Evolutionary conservation across 2,329 filamentous ascomycete species (phyloP), one percentile per base, ranked within the genome.

Genomic region (Fusarium sp.): DNA sequence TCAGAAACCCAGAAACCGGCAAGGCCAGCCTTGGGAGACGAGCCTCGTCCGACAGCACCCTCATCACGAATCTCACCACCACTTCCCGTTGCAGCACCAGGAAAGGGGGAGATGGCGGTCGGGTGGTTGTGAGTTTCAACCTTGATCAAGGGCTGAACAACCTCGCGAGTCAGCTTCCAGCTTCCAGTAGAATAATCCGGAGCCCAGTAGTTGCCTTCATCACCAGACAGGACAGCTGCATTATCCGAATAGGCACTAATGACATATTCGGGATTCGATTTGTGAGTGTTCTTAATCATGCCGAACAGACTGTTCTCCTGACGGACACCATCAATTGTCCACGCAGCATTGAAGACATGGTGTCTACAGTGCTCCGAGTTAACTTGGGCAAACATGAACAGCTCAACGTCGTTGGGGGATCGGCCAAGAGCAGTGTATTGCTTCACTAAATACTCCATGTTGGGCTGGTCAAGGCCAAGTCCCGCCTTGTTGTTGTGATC

Each of bases 301-400:
- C 88, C 88, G 72, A 99, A 99, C 8, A 99, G 83, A 65, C 89
- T 94, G 73, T 90, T 85, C 41, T 86, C 83, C 83, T 93, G 95
- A 63, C 83, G 79, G 66, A 90, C 82, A 48, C 93, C 93, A 74
- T 99, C 93, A 69, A 99, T 96, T 14, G 89, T 95, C 92, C 95
- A 99, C 56, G 88, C 89, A 25, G 95, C 93, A 76, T 99, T 99
- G 84, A 99, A 99, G 70, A 96, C 91, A 81, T 97, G 96, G 75
- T 85, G 83, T 21, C 82, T 81, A 66, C 83, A 97, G 77, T 98
- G 94, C 82, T 99, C 95, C 4, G 94, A 98, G 80, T 98, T 98
- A 74, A 99, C 94, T 78, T 99, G 95, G 14, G 94, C 94, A 75
- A 98, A 99, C 95, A 98, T 98, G 82, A 98, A 98, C 19, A 98